These are phyloP conservation scores for Urochloa ruziziensis DNA, from an alignment of 176 grass and related monocot species.

Conservation along the genomic window DNA sequence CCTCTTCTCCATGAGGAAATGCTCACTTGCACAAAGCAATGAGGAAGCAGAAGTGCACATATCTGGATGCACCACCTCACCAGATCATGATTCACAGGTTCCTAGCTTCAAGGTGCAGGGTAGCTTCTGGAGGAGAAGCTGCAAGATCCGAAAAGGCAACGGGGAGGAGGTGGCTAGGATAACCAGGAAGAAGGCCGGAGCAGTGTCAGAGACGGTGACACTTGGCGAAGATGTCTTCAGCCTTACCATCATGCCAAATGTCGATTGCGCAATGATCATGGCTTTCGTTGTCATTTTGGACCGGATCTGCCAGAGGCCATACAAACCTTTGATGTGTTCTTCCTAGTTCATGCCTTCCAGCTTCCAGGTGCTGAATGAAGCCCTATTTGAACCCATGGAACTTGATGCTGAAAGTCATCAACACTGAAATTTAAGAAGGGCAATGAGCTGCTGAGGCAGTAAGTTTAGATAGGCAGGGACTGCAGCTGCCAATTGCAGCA, in stretches of 20 bases:
- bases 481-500: too few relatives aligned
- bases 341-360: constrained; percentile 10
- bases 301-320: constrained; percentile 57
- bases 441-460: too few relatives aligned
- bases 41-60: constrained; percentile 57
- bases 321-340: constrained; percentile 50
- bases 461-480: too few relatives aligned
- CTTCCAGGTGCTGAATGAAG: background rate
- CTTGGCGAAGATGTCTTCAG: constrained; percentile 79
- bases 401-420: too few relatives aligned
- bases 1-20: constrained; percentile 47
- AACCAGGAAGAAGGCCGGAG: constrained; percentile 32
- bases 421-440: too few relatives aligned
- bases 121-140: constrained; percentile 68
- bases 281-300: constrained; percentile 77
- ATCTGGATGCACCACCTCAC: background rate
- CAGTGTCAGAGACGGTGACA: background rate
- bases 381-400: background rate
- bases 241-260: constrained; percentile 44
- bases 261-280: constrained; percentile 59
- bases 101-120: constrained; percentile 55
- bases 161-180: constrained; percentile 66
- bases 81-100: background rate
- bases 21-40: constrained; percentile 2
- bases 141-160: constrained; percentile 40